Evolutionary conservation across 371 early-diverging fungal species (phyloP), one percentile per base, ranked within the genome.

Genomic region (Syncephalis plumigaleata): DNA sequence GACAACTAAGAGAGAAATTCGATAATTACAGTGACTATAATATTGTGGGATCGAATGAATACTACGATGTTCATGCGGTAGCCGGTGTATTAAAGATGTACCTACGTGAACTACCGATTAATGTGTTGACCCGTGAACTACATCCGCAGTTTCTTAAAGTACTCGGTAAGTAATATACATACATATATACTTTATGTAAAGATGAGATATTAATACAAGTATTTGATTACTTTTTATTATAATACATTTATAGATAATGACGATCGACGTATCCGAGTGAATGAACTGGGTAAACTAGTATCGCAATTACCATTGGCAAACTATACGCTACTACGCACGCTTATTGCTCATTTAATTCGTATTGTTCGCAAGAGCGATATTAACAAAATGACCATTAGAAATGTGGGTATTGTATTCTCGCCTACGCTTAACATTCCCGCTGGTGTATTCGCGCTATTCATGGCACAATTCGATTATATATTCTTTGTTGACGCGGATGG

Each of bases 361-460:
- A 75, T 96, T 44, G 88, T 90, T 11, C 79, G 85, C 46, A 68
- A 80, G 44, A 63, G 78, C 1, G 80, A 79, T 17, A 59, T 69
- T 26, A 96, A 93, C 73, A 86, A 83, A 64, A 96, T 96, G 97
- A 94, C 77, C 2, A 68, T 86, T 43, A 75, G 86, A 15, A 94
- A 94, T 63, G 76, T 96, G 24, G 87, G 89, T 24, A 92, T 94
- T 46, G 90, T 96, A 0, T 93, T 93, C 54, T 82, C 90, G 17
- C 91, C 94, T 3, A 92, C 93, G 8, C 63, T 93, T 3, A 84
- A 83, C 3, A 85, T 96, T 46, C 91, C 92, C 1, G 86, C 90
- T 13, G 78, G 81, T 7, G 77, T 96, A 1, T 86, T 95, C 47
- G 80, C 71, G 26, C 61, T 92, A 52, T 70, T 96, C 58, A 70